Evolutionary conservation across 1,139 yeast genomes (phyloP), one percentile per base, ranked within the genome.

Genomic region (Pichia sp.): DNA sequence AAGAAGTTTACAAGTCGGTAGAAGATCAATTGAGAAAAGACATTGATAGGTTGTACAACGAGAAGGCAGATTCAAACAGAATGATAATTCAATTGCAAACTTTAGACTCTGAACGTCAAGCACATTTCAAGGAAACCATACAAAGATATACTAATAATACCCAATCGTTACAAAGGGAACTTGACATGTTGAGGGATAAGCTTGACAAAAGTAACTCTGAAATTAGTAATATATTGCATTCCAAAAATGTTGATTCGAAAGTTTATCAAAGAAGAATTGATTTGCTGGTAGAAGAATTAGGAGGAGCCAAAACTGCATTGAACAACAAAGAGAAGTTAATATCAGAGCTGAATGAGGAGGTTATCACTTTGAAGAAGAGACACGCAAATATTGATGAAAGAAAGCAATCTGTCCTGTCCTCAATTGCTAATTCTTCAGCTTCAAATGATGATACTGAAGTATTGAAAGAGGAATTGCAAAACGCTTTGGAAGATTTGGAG

Each of bases 251-350:
- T 56, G 85, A 85, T 29, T 69, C 80, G 49, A 79, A 78, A 57
- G 82, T 87, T 49, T 87, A 83, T 63, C 89, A 86, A 64, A 75
- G 80, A 19, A 84, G 85, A 66, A 75, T 87, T 55, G 93, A 87
- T 57, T 75, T 78, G 45, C 75, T 85, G 31, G 73, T 66, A 43
- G 55, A 73, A 46, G 87, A 85, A 57, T 66, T 82, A 42, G 71
- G 76, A 38, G 62, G 72, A 30, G 65, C 75, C 5, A 70, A 70
- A 42, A 75, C 74, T 45, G 72, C 79, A 26, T 66, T 84, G 54
- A 70, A 72, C 5, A 64, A 75, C 1, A 80, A 79, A 57, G 71
- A 73, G 44, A 70, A 70, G 13, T 65, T 74, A 11, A 71, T 75
- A 31, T 70, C 68, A 4, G 65, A 68, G 10, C 53, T 77, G 29